Evolutionary conservation across 176 grass and related monocot species (phyloP), one percentile per base, ranked within the genome.

Genomic region (Aegilops bicornis): DNA sequence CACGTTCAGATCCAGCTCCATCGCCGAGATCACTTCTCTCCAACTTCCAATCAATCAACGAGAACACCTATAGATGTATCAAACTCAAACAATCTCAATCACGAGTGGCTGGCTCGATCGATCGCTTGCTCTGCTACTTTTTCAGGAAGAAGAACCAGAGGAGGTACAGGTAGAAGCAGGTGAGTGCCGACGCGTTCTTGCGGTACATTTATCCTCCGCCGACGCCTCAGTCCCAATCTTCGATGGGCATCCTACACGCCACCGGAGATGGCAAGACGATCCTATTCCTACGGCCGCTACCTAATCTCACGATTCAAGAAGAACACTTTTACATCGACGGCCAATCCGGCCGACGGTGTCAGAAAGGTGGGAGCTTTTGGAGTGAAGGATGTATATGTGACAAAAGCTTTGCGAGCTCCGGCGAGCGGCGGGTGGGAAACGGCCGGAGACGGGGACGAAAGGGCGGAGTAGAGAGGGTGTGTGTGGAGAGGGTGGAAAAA

Each of bases 81-180:
- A 61, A 58, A 27, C 78, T 8, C 60, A 54, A 65, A 65, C 12
- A 50, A 42, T 61, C 80, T 58, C 9, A 66, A 60, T 12, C 32
- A 15, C 63, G 24, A 36, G 6, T 58, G 0, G n/a, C 39, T 1
- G 22, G 76, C 32, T 60, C 70, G 43, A 35, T 76, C 3, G 23
- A 20, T 64, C 23, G 15, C 52, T n/a, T 8, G 31, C 56, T 73
- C 86, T 90, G 83, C 73, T 76, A 76, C 73, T 76, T 76, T 85
- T 92, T 92, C 76, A 91, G 67, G 85, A 97, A 93, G 89, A 97
- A 99, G 85, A 99, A 93, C 94, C 97, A 97, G 73, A 99, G 97
- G 83, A 97, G 87, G 85, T 87, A 94, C 79, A 94, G 92, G 84
- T 99, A 94, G 80, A 96, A 94, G 85, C 94, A 99, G 82, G 97